These are phyloP conservation scores for Wickerhamiella azymoides DNA, from an alignment of 805 yeast species.

Conservation along the genomic window DNA sequence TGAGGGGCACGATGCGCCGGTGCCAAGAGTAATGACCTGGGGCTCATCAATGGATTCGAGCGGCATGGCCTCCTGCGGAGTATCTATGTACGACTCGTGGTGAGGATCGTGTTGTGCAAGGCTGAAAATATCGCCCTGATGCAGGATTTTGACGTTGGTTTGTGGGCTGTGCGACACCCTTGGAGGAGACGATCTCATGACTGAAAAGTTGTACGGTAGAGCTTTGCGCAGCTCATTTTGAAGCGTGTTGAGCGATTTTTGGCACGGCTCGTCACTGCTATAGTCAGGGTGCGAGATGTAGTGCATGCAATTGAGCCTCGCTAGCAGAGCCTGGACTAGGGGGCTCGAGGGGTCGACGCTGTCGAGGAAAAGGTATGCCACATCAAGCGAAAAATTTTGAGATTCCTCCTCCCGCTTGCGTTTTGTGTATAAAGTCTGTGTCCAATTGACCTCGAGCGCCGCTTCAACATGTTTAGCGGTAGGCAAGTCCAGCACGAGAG, in stretches of 20 bases:
- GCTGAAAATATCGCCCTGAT: conserved; percentile 1
- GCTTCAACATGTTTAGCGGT: conserved; percentile 30
- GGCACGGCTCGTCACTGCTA: conserved; percentile 47
- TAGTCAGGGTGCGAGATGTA: conserved; percentile 58
- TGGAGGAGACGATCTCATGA: conserved; percentile 1
- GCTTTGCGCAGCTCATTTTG: conserved; percentile 18
- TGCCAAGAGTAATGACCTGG: conserved; percentile 69
- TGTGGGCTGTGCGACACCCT: no score
- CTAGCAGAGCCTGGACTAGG: conserved; percentile 8
- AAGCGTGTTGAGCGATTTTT: conserved; percentile 37
- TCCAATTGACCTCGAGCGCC: conserved; percentile 15
- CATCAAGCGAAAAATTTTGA: conserved; percentile 26
- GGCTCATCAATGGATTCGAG: conserved; percentile 15
- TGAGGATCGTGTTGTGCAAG: background rate
- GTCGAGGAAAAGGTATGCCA: conserved; percentile 70
- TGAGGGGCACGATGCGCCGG: conserved; percentile 87
- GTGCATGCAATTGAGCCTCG: conserved; percentile 37
- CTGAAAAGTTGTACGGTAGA: conserved; percentile 22
- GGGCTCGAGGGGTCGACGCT: conserved; percentile 32
- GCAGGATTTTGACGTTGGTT: background rate
- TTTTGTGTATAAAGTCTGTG: background rate
- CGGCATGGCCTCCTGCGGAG: background rate
- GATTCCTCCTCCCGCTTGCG: conserved; percentile 14
- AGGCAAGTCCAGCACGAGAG: conserved; percentile 67
- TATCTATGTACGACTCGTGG: background rate